Conservation (phyloP, 495 filamentous ascomycete species). For the Xylaria palmicola region DNA sequence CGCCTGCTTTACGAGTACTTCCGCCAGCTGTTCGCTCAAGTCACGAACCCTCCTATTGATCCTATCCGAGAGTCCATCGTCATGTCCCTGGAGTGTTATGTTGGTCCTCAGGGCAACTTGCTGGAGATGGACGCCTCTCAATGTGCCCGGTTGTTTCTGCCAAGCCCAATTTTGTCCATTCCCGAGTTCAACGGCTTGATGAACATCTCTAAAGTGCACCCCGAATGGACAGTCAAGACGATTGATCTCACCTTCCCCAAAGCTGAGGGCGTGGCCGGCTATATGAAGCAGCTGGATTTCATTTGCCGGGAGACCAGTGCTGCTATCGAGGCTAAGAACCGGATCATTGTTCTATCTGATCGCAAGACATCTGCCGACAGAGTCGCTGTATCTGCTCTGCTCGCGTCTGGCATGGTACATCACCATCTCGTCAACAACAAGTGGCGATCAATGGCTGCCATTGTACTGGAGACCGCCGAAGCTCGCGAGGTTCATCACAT, state of each 20-base stretch:
- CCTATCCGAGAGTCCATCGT: slow-evolving; percentile 98
- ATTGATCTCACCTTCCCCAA: slow-evolving; percentile 98
- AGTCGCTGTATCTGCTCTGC: slow-evolving; percentile 81
- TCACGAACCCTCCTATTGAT: slow-evolving; percentile 98
- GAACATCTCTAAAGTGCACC: slow-evolving; percentile 71
- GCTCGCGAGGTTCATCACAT: slow-evolving; percentile 99
- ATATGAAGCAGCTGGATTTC: slow-evolving; percentile 82
- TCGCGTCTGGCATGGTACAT: slow-evolving; percentile 94
- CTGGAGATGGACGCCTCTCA: slow-evolving; percentile 92
- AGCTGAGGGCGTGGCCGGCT: slow-evolving; percentile 77
- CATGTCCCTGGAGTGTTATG: slow-evolving; percentile 98
- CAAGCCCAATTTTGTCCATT: slow-evolving; percentile 88
- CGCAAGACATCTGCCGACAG: slow-evolving; percentile 80
- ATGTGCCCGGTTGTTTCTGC: slow-evolving; percentile 81
- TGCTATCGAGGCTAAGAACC: slow-evolving; percentile 80
- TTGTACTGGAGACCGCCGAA: slow-evolving; percentile 93
- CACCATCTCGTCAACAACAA: slow-evolving; percentile 97
- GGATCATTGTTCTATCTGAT: slow-evolving; percentile 88
- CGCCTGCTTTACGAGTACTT: slow-evolving; percentile 97
- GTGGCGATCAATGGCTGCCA: slow-evolving; percentile 85
- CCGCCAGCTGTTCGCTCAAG: slow-evolving; percentile 97
- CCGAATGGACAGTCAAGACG: slow-evolving; percentile 85
- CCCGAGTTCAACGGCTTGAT: slow-evolving; percentile 88
- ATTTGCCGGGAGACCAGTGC: slow-evolving; percentile 87
- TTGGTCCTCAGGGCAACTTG: slow-evolving; percentile 95